Base-by-base conservation (phyloP, 2,329 filamentous ascomycete genomes). In the Claviceps quebecensis region DNA sequence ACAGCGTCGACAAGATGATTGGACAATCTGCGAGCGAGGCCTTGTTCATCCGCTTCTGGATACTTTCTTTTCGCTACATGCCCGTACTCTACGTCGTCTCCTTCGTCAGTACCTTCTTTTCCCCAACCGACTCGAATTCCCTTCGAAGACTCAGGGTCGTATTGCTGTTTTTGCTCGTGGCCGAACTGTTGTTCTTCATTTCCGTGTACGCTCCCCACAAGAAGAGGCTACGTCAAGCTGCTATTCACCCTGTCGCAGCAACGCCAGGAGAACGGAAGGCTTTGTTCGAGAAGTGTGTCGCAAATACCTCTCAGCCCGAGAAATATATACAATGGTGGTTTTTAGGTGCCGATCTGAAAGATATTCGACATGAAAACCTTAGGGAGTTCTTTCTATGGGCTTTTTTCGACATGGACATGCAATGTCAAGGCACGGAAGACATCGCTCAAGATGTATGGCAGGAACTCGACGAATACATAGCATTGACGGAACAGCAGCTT, bases 341-440 rank as follows among this genome's bases (percentile, higher is more conserved):
- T 56, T 69, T 80, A n/a, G 78, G 76, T 36, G 78, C 81, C 1
- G 68, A 74, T 9, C 52, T 69, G 1, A 62, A 69, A 17, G 78
- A 83, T 37, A 78, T 87, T 51, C 71, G 74, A 45, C 69, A 75
- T n/a, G 81, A 86, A n/a, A 85, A 87, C 58, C 65, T 86, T 49
- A 74, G 72, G 56, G 79, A 84, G 55, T 86, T 85, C 57, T 63
- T 84, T 22, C 69, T 76, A 8, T 87, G 84, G 84, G 81, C 78
- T 1, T 80, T 87, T 58, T 77, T 83, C 53, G 80, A 83, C 47
- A 59, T 54, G 11, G 63, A 61, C 5, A 64, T 63, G 0, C 65
- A 65, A 2, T 63, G 68, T 4, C 49, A 43, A 14, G 38, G 41
- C 13, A 13, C 45, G 38, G 43, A 45, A 4, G 19, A 62, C 41